Conservation (phyloP, 2,329 filamentous ascomycete species). For the Thyridium curvatum region DNA sequence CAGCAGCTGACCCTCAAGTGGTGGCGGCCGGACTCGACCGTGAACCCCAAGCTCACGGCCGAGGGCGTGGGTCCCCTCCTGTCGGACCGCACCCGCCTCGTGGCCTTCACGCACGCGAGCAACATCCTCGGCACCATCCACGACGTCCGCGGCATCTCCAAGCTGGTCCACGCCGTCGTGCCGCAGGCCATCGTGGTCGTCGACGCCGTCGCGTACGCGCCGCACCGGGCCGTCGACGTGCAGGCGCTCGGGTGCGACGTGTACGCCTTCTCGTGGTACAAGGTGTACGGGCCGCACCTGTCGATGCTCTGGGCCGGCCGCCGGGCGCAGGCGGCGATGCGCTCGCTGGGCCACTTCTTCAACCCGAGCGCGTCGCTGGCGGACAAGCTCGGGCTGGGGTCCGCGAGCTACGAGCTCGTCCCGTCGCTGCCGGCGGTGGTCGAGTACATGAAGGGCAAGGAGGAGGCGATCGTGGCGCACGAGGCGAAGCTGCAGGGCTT, state of each 20-base stretch:
- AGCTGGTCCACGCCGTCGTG: slow-evolving; percentile 39
- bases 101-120: slow-evolving; percentile 67
- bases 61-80: slow-evolving; percentile 54
- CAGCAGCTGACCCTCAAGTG: slow-evolving; percentile 59
- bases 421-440: slow-evolving; percentile 55
- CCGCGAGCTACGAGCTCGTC: slow-evolving; percentile 64
- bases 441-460: slow-evolving; percentile 43
- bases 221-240: slow-evolving; percentile 66
- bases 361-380: slow-evolving; percentile 53
- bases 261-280: slow-evolving; percentile 74
- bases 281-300: slow-evolving; percentile 69
- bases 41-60: slow-evolving; percentile 52
- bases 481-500: slow-evolving; percentile 50
- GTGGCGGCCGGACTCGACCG: slow-evolving; percentile 51
- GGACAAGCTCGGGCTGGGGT: slow-evolving; percentile 63
- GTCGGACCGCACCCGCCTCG: slow-evolving; percentile 58
- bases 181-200: slow-evolving; percentile 60
- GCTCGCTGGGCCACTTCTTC: slow-evolving; percentile 60
- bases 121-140: slow-evolving; percentile 70
- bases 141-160: slow-evolving; percentile 49
- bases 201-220: slow-evolving; percentile 72
- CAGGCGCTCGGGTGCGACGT: slow-evolving; percentile 64
- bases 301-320: slow-evolving; percentile 62
- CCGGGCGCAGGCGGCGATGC: slow-evolving; percentile 47
- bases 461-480: slow-evolving; percentile 46